These are phyloP conservation scores for Cordyceps tenuipes DNA, from an alignment of 2,329 filamentous ascomycete genomes.

Conservation along the genomic window DNA sequence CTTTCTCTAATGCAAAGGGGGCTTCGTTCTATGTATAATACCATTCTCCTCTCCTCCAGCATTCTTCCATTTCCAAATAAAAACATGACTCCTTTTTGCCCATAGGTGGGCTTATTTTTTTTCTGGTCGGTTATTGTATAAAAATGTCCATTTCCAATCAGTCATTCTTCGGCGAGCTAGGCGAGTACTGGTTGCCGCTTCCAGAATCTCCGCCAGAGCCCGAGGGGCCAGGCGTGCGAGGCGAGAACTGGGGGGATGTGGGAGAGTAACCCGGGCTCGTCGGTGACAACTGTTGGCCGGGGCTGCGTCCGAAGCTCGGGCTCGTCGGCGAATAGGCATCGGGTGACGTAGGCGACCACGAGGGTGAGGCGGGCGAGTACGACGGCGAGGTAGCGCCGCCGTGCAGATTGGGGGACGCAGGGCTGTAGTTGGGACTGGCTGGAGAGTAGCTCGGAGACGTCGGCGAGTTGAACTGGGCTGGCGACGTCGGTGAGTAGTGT, in stretches of 20 bases:
- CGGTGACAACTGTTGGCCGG: constrained; percentile 49
- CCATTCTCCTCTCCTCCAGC: background rate
- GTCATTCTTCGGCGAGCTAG: constrained; percentile 31
- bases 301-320: constrained; percentile 48
- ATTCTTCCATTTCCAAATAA: constrained; percentile 2
- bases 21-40: constrained; percentile 8
- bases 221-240: constrained; percentile 30
- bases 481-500: constrained; percentile 63
- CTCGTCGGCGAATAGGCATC: constrained; percentile 56
- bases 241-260: constrained; percentile 40
- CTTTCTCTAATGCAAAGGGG: constrained; percentile 10
- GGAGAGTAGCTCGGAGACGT: constrained; percentile 67
- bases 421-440: constrained; percentile 63
- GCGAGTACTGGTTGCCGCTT: constrained; percentile 33
- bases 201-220: constrained; percentile 17
- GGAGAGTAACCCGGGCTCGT: constrained; percentile 68
- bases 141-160: constrained; percentile 12
- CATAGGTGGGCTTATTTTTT: background rate
- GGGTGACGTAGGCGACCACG: constrained; percentile 68
- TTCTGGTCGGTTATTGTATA: background rate
- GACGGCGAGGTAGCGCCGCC: constrained; percentile 44
- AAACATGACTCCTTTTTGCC: background rate
- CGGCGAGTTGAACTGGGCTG: constrained; percentile 62
- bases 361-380: constrained; percentile 64
- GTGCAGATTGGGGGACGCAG: constrained; percentile 52